Evolutionary conservation across 1,139 yeast genomes (phyloP), one percentile per base, ranked within the genome.

Genomic region (Geotrichum europaeum): DNA sequence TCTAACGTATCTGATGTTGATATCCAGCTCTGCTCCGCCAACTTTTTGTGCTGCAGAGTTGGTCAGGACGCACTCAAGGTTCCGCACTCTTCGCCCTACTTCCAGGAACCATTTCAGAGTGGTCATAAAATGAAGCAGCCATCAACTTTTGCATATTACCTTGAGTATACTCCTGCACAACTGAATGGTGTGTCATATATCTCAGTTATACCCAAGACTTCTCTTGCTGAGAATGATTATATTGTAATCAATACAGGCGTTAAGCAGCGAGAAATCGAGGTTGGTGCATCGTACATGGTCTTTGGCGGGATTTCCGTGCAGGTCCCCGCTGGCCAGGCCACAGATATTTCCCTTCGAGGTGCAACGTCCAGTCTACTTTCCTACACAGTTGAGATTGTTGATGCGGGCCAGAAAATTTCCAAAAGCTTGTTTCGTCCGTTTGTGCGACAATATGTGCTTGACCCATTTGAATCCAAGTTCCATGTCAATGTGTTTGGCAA

Each of bases 381-480:
- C 0, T 85, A 83, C 66, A 76, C 73, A 24, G 68, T 84, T 15
- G 58, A 55, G 9, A 57, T 71, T 20, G 53, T 57, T 9, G 58
- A 65, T 3, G 40, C 55, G 59, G 60, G 30, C 20, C 47, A 40
- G 9, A 40, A 40, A n/a, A 2, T 40, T 40, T 40, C 47, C 22
- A 51, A 50, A n/a, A 59, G 63, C 12, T 54, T 59, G 32, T 84
- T 84, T 65, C 72, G 81, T n/a, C 86, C 94, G 0, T 75, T 88
- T 40, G 72, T 87, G 2, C 79, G 89, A 60, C 96, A 89, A 71
- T 80, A 81, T 74, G 76, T 83, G 2, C 74, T 77, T 7, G 84
- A 83, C 40, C 88, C 88, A 0, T 79, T 74, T 66, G 96, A 89
- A 71, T 79, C 87, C 0, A 88, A 88, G 70, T 89, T 95, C 90